A percentile compares a stretch with the other conserved stretches of the same genome.
Evolutionary conservation across 2,329 filamentous ascomycete genomes (phyloP).

Genomic region (Aspergillus oerlinghausenensis): DNA sequence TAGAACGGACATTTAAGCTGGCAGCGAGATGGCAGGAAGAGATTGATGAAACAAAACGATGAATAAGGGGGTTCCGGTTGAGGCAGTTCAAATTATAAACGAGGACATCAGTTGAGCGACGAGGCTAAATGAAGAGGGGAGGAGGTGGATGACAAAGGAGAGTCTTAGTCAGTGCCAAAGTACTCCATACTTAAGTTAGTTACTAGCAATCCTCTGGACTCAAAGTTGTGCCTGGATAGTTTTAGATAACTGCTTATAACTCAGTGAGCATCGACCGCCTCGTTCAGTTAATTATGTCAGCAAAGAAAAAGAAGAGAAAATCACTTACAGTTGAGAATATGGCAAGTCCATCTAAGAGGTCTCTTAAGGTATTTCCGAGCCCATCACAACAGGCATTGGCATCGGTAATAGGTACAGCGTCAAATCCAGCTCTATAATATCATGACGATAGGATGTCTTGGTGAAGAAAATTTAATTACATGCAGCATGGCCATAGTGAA

Average conservation of each 20-base stretch:
- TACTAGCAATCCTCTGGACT: too few species aligned
- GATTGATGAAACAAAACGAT: background rate
- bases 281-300: background rate
- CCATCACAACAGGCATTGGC: background rate
- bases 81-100: background rate
- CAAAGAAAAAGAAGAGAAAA: background rate
- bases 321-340: background rate
- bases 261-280: background rate
- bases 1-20: background rate
- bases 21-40: background rate
- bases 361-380: too few species aligned
- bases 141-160: background rate
- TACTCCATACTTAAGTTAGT: too few species aligned
- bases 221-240: too few species aligned
- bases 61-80: background rate
- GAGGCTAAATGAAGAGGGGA: background rate
- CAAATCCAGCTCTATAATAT: background rate
- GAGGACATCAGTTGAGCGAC: background rate
- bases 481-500: background rate
- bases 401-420: background rate
- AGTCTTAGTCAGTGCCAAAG: background rate
- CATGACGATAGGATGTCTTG: background rate
- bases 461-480: background rate
- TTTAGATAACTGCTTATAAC: background rate
- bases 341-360: background rate